Evolutionary conservation across 441 rosid species (phyloP), one percentile per base, ranked within the genome.

Genomic region (Erodium texanum): DNA sequence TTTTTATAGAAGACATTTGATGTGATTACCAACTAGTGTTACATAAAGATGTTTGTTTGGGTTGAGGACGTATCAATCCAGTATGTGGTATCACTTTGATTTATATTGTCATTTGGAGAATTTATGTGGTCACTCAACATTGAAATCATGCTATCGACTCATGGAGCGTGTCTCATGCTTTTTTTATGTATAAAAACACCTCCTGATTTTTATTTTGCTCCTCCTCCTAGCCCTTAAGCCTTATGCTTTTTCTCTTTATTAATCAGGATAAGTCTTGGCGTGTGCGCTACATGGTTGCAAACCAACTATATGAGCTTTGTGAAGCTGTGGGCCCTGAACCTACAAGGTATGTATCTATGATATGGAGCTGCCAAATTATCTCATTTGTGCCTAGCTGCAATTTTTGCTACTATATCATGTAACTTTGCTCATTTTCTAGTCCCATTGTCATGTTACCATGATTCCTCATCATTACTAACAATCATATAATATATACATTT

Each of bases 231-330:
- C 18, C 18, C 56, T 48, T 48, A 18, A 1, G 22, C 16, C n/a
- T n/a, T n/a, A n/a, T n/a, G n/a, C n/a, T n/a, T 16, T 5, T 3
- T 18, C 7, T 45, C 14, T 63, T 69, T 65, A 27, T 27, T 16
- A 8, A 20, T 71, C 83, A 94, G 99, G 99, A 94, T 70, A 94
- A 94, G 71, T 94, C 99, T 69, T 94, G 99, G 99, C 96, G 97
- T 67, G 99, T 94, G 48, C 96, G 99, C n/a, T 94, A 89, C 84
- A 94, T 89, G 99, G 99, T 91, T 65, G 97, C 99, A 48, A 89
- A 94, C 81, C 97, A 94, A 74, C 82, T 94, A 62, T 94, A 91
- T 75, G 99, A 87, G 80, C 83, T 93, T 27, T 93, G 93, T 74
- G 99, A 91, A 80, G 96, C 96, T 78, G 96, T 93, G 70, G 99